Percentiles rank a stretch among this genome's conserved stretches.
These are phyloP conservation scores for barrel medic (Medicago truncatula) DNA, from an alignment of 306 rosid genomes.

Conservation along the genomic window DNA sequence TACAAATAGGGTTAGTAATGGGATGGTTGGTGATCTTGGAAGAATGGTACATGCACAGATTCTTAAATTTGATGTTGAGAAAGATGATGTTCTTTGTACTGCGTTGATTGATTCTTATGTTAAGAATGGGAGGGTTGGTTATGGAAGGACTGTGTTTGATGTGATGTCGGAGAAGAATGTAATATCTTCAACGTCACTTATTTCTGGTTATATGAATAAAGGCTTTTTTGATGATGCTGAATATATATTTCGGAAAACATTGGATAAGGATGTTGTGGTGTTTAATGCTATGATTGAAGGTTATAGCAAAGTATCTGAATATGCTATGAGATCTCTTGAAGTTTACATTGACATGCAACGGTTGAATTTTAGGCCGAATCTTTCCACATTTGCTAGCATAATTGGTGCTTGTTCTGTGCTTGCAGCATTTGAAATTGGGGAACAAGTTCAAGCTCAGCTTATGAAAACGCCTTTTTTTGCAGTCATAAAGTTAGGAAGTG, in stretches of 20 bases:
- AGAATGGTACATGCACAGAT: conserved; percentile 75
- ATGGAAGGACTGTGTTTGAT: conserved; percentile 77
- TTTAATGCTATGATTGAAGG: conserved; percentile 98
- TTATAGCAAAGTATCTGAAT: conserved; percentile 69
- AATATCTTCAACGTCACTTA: conserved; percentile 79
- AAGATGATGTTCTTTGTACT: conserved; percentile 83
- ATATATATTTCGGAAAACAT: conserved; percentile 62
- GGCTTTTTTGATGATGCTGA: conserved; percentile 69
- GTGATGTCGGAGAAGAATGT: conserved; percentile 68
- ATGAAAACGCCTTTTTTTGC: conserved; percentile 63
- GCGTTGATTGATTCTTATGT: conserved; percentile 77
- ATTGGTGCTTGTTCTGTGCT: conserved; percentile 85
- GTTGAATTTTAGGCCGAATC: conserved; percentile 65
- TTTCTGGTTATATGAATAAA: conserved; percentile 89
- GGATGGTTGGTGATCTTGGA: conserved; percentile 53
- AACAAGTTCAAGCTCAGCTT: conserved; percentile 79
- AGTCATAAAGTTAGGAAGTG: conserved; percentile 77
- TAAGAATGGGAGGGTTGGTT: conserved; percentile 63
- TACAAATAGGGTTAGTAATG: conserved; percentile 51
- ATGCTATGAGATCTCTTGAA: conserved; percentile 69
- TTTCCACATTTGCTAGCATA: conserved; percentile 86
- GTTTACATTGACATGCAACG: conserved; percentile 80
- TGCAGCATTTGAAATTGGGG: conserved; percentile 70
- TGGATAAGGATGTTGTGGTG: conserved; percentile 73
- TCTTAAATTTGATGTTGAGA: conserved; percentile 57